Evolutionary conservation across 2,329 filamentous ascomycete genomes (phyloP).

Genomic region (Diaporthe australafricana): DNA sequence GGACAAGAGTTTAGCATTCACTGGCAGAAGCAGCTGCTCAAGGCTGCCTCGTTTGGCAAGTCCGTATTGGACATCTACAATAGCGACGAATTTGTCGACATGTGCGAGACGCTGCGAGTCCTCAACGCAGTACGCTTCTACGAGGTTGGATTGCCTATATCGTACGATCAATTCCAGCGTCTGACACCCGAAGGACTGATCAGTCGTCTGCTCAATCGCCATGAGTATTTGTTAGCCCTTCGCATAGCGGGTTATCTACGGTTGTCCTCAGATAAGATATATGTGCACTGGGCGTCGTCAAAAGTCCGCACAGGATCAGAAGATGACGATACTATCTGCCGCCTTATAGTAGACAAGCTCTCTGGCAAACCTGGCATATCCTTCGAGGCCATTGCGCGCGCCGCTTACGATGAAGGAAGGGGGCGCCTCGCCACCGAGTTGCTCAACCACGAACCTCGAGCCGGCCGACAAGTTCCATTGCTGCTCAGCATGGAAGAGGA

Average conservation of each 20-base stretch:
- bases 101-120: slow-evolving; percentile 93
- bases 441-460: slow-evolving; percentile 92
- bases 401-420: slow-evolving; percentile 94
- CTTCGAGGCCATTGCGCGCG: slow-evolving; percentile 91
- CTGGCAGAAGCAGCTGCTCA: slow-evolving; percentile 96
- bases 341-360: slow-evolving; percentile 86
- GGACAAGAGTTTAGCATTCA: slow-evolving; percentile 90
- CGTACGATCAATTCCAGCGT: slow-evolving; percentile 93
- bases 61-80: slow-evolving; percentile 97
- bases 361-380: slow-evolving; percentile 92
- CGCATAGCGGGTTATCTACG: slow-evolving; percentile 89
- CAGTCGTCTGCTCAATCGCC: slow-evolving; percentile 84
- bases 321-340: slow-evolving; percentile 89
- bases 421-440: slow-evolving; percentile 89
- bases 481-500: slow-evolving; percentile 96
- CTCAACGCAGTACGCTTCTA: slow-evolving; percentile 94
- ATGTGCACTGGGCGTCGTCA: slow-evolving; percentile 95
- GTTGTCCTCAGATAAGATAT: slow-evolving; percentile 88
- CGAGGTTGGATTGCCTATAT: slow-evolving; percentile 88
- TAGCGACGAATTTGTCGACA: slow-evolving; percentile 98
- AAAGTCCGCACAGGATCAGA: slow-evolving; percentile 89
- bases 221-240: slow-evolving; percentile 91
- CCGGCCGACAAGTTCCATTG: slow-evolving; percentile 94
- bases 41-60: slow-evolving; percentile 96
- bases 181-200: slow-evolving; percentile 92